Evolutionary conservation across 2,329 filamentous ascomycete species (phyloP), one percentile per base, ranked within the genome.

Genomic region (Trichoderma citrinoviride): DNA sequence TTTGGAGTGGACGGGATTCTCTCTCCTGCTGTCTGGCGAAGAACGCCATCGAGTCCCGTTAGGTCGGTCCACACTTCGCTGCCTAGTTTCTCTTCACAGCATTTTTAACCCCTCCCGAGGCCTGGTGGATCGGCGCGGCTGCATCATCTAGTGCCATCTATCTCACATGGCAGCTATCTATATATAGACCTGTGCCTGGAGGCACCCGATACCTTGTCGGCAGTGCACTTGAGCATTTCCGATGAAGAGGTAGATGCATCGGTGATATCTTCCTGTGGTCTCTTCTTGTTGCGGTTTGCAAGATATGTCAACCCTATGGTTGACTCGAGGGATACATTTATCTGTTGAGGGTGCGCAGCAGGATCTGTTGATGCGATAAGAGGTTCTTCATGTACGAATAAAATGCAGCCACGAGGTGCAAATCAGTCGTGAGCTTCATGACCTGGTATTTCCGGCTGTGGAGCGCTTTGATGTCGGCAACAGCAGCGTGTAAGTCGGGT

Each of bases 401-500:
- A 1, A 29, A 50, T 29, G 19, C 37, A 37, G 12, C 7, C 33
- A 61, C 23, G 33, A 10, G 17, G 17, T 25, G 8, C 7, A 15
- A 29, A 6, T 7, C 1, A 19, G 27, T 7, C 2, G 1, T 14
- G 2, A 6, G 27, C 14, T n/a, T 14, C 19, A 12, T 19, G 17
- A 14, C 23, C 23, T 21, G 50, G 33, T 50, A 49, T 61, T 12
- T 33, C 46, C 4, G 41, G 33, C 29, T 29, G 23, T 43, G 33
- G 33, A 27, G 25, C 7, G 3, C 3, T 27, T 27, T 27, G 3
- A 27, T 27, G 25, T 27, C 25, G 25, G 25, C 25, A 27, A 27
- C 25, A 29, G 27, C 27, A 29, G 27, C 7, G 56, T 49, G 56
- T 60, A 49, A 49, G 56, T 49, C 43, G 44, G 47, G 33, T 60